phyloP scores from a whole-genome alignment of 306 rosid genomes.

The Cicer judaicum region DNA sequence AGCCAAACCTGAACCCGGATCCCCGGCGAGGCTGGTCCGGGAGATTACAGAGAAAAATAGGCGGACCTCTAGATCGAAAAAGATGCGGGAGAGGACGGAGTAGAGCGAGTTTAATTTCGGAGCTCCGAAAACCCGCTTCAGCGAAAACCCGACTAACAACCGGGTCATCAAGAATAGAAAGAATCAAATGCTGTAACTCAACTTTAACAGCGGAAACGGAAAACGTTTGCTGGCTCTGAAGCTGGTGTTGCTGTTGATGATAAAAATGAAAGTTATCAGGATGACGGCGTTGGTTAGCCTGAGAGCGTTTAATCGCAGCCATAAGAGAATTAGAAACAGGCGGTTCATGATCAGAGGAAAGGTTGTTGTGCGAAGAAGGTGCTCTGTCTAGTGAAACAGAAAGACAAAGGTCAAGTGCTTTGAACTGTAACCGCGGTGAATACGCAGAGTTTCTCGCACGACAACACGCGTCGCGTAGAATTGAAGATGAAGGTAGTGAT shows the following conservation, averaged over 20 bases:
- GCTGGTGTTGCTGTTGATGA: slow-evolving; percentile 49
- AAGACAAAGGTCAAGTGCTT: slow-evolving; percentile 86
- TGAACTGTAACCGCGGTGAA: slow-evolving; percentile 88
- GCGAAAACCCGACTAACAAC: slow-evolving; percentile 92
- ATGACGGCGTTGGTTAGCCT: slow-evolving; percentile 90
- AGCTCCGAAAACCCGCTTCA: slow-evolving; percentile 97
- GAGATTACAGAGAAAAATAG: slow-evolving; percentile 72
- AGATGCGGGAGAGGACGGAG: slow-evolving; percentile 77
- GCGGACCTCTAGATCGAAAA: slow-evolving; percentile 67
- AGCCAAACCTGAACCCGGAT: slow-evolving; percentile 29
- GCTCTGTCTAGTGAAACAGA: slow-evolving; percentile 85
- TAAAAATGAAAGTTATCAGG: slow-evolving; percentile 82
- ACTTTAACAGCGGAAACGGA: slow-evolving; percentile 76
- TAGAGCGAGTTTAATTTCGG: slow-evolving; percentile 84
- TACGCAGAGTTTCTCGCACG: slow-evolving; percentile 84
- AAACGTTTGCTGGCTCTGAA: slow-evolving; percentile 66
- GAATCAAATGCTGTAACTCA: slow-evolving; percentile 80
- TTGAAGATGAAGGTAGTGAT: slow-evolving; percentile 68
- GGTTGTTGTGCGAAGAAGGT: slow-evolving; percentile 63
- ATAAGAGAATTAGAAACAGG: slow-evolving; percentile 95
- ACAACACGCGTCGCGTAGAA: slow-evolving; percentile 82
- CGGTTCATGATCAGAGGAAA: slow-evolving; percentile 71
- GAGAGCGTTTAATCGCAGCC: slow-evolving; percentile 98
- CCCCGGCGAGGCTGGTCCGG: slow-evolving; percentile 59
- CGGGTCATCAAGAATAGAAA: slow-evolving; percentile 93